phyloP scores from a whole-genome alignment of 306 rosid species.

The Corylus americana region DNA sequence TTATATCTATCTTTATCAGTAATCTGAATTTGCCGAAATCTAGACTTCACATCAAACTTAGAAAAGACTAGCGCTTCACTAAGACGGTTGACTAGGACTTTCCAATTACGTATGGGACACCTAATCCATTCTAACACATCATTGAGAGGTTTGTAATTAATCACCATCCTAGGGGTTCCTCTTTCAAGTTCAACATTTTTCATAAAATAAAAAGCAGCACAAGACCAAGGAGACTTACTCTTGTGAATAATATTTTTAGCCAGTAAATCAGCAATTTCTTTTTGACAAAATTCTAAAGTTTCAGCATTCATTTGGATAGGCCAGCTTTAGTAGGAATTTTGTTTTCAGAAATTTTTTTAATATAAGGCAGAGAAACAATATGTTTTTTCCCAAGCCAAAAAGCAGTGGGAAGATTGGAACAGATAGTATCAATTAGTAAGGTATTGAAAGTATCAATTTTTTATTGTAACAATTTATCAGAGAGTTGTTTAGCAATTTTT shows the following conservation, averaged over 20 bases:
- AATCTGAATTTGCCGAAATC: too few relatives aligned
- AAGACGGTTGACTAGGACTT: neutral
- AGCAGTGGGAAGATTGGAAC: too few relatives aligned
- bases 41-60: neutral
- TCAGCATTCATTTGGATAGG: neutral
- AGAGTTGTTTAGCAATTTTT: too few relatives aligned
- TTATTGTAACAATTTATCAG: too few relatives aligned
- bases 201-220: neutral
- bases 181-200: neutral
- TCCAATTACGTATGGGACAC: neutral
- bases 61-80: neutral
- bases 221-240: neutral
- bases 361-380: neutral
- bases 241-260: neutral
- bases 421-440: too few relatives aligned
- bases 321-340: neutral
- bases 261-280: too few relatives aligned
- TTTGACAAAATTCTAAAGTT: too few relatives aligned
- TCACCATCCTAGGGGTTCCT: neutral
- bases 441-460: too few relatives aligned
- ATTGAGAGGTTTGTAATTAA: neutral
- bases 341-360: too few relatives aligned
- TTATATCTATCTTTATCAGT: too few relatives aligned
- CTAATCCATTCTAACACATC: neutral
- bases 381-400: neutral